These are phyloP conservation scores for Poa pratensis DNA, from an alignment of 176 grass and related monocot genomes.

Conservation along the genomic window DNA sequence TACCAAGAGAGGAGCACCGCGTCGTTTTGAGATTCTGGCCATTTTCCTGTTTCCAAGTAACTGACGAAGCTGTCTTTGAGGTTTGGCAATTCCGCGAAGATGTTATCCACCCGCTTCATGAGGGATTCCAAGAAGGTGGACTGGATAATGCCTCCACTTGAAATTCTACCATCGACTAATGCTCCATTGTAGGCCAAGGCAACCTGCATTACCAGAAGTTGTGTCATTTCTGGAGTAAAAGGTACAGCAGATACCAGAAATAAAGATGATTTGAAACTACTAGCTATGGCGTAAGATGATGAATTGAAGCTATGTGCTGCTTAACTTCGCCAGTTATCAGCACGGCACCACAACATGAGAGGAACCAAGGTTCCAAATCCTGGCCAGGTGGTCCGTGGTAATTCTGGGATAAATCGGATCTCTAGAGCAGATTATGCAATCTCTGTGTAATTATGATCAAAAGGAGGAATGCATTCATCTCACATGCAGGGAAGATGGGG, in stretches of 20 bases:
- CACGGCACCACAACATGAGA: neutral
- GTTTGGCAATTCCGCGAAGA: constrained; percentile 44
- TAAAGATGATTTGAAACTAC: neutral
- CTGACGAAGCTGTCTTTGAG: constrained; percentile 50
- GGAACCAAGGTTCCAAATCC: constrained; percentile 1
- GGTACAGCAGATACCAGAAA: neutral
- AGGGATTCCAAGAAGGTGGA: constrained; percentile 79
- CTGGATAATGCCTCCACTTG: constrained; percentile 76
- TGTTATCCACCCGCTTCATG: constrained; percentile 69
- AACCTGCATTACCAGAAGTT: constrained; percentile 52
- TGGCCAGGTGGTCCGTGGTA: neutral
- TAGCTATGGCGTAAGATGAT: constrained; percentile 28
- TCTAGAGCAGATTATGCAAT: neutral
- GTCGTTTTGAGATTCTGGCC: constrained; percentile 63
- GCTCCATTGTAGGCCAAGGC: constrained; percentile 81
- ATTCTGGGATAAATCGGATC: neutral
- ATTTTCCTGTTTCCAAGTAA: constrained; percentile 71
- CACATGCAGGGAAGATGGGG: neutral
- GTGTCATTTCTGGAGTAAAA: neutral
- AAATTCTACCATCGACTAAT: constrained; percentile 67
- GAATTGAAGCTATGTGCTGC: neutral
- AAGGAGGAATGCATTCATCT: constrained; percentile 11
- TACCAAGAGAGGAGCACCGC: constrained; percentile 75
- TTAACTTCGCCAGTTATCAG: neutral
- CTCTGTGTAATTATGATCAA: neutral